A percentile compares a stretch with the other conserved stretches of the same genome.
Evolutionary conservation across 805 yeast species (phyloP).

Genomic region (Barnettozyma salicaria): DNA sequence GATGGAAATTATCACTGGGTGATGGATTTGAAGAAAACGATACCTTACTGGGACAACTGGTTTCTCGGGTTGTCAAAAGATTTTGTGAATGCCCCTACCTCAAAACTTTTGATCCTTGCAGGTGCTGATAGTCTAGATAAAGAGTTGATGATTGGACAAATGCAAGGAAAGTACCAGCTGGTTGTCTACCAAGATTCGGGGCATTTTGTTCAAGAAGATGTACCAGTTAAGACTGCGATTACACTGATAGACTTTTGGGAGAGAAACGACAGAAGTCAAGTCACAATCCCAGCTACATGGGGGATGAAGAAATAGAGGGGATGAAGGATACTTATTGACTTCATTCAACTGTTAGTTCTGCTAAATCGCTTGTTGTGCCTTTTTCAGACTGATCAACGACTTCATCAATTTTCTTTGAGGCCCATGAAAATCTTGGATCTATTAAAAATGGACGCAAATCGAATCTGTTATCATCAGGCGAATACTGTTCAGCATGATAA

Average conservation of each 20-base stretch:
- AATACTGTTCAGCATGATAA: conserved; percentile 96
- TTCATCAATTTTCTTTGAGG: conserved; percentile 80
- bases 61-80: conserved; percentile 57
- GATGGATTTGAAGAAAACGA: conserved; percentile 55
- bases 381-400: conserved; percentile 54
- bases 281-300: conserved; percentile 36
- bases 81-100: conserved; percentile 45
- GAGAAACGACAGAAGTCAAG: conserved; percentile 33
- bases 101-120: conserved; percentile 74
- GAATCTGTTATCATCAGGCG: conserved; percentile 96
- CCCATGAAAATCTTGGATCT: conserved; percentile 84
- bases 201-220: conserved; percentile 94
- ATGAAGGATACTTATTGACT: too few species aligned
- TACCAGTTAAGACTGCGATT: conserved; percentile 59
- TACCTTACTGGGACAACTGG: conserved; percentile 79
- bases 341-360: conserved; percentile 43
- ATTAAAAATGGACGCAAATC: conserved; percentile 95
- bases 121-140: conserved; percentile 88
- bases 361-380: conserved; percentile 29
- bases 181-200: conserved; percentile 79
- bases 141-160: conserved; percentile 85
- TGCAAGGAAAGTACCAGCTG: conserved; percentile 95
- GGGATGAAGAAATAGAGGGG: conserved; percentile 23
- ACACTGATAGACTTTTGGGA: conserved; percentile 43
- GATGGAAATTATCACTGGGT: conserved; percentile 46